Evolutionary conservation across 768 basidiomycete species (phyloP).

Genomic region (Rhodotorula kratochvilovae): DNA sequence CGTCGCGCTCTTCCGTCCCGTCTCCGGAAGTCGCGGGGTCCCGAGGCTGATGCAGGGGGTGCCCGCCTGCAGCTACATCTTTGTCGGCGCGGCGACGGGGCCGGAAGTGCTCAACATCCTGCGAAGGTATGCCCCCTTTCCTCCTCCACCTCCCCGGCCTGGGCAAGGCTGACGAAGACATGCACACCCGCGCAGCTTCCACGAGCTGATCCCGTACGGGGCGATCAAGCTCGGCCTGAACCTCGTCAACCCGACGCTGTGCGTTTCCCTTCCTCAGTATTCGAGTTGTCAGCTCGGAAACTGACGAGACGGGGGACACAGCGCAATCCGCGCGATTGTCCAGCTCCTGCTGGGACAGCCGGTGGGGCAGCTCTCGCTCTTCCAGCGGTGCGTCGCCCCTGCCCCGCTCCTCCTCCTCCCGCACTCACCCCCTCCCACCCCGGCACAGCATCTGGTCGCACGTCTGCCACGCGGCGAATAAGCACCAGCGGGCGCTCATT

Average conservation of each 20-base stretch:
- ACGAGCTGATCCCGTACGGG: conserved; percentile 33
- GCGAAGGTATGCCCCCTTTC: conserved; percentile 10
- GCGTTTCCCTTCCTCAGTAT: background rate
- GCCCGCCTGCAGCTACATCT: conserved; percentile 34
- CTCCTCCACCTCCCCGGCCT: no score
- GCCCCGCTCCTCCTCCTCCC: background rate
- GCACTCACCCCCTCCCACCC: background rate
- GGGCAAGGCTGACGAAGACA: no score
- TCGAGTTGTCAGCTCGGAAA: no score
- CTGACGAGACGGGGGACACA: background rate
- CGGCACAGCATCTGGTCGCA: conserved; percentile 24
- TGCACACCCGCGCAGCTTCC: conserved; percentile 34
- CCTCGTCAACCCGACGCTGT: conserved; percentile 37
- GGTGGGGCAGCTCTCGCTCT: conserved; percentile 23
- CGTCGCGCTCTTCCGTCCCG: background rate
- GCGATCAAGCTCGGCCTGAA: conserved; percentile 31
- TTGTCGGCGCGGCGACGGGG: conserved; percentile 22
- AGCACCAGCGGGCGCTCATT: conserved; percentile 24
- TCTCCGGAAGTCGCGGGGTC: fast-evolving
- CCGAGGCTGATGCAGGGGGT: no score
- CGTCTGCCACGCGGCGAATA: conserved; percentile 22
- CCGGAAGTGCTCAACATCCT: conserved; percentile 30
- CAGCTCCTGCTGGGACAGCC: conserved; percentile 37
- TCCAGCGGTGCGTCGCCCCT: conserved; percentile 20
- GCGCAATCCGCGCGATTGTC: conserved; percentile 35